These are phyloP conservation scores for Amauroascus niger DNA, from an alignment of 2,329 filamentous ascomycete species.

Conservation along the genomic window DNA sequence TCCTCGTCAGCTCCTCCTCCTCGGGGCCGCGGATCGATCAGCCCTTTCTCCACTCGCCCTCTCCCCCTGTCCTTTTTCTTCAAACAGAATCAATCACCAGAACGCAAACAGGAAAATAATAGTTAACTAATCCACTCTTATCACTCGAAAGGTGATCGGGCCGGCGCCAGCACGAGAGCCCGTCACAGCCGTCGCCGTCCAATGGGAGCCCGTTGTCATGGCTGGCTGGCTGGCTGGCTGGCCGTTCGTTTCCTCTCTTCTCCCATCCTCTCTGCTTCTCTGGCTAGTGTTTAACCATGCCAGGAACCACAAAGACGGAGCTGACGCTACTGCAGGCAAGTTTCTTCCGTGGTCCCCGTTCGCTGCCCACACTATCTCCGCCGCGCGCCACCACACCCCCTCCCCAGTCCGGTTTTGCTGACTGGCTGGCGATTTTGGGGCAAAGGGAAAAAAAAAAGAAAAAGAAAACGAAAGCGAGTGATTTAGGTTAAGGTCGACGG, in stretches of 20 bases:
- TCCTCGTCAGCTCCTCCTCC: no score
- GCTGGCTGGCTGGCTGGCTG: no score
- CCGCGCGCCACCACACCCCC: no score
- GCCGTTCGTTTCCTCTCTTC: background rate
- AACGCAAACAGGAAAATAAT: background rate
- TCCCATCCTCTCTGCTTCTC: background rate
- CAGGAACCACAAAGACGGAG: constrained; percentile 12
- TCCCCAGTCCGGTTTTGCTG: constrained; percentile 1
- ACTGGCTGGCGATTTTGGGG: constrained; percentile 9
- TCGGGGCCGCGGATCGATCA: no score
- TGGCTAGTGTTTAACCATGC: background rate
- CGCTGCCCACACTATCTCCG: background rate
- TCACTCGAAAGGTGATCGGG: no score
- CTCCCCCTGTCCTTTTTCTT: background rate
- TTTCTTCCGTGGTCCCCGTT: constrained; percentile 12
- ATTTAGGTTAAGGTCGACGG: constrained; percentile 12
- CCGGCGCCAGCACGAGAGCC: background rate
- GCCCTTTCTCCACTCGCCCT: background rate
- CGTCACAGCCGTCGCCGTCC: no score
- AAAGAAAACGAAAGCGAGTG: no score
- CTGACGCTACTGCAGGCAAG: constrained; percentile 16
- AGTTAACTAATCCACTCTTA: no score
- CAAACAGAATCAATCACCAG: background rate
- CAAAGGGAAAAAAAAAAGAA: no score
- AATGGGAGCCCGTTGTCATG: no score